Conservation (phyloP, 1,284 basidiomycete genomes). For the Exobasidium cylindrosporum region DNA sequence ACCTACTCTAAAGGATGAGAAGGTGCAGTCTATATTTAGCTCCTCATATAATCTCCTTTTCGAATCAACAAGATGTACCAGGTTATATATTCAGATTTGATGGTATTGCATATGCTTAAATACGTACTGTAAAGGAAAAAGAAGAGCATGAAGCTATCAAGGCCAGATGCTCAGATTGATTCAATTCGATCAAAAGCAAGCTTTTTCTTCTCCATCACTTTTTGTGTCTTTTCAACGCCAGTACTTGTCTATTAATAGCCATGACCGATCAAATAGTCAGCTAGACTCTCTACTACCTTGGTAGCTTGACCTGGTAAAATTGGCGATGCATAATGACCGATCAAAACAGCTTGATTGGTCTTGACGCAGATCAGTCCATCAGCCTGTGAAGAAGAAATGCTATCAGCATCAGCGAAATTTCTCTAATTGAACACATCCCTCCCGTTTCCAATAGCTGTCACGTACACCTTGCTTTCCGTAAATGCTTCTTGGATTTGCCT, state of each 20-base stretch:
- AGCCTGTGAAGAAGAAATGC: slow-evolving; percentile 59
- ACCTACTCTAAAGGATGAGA: no score
- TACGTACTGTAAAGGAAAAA: no score
- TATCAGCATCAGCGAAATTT: not conserved
- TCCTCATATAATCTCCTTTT: no score
- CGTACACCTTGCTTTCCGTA: slow-evolving; percentile 79
- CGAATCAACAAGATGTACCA: no score
- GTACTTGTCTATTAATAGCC: slow-evolving; percentile 31
- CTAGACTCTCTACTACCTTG: slow-evolving; percentile 65
- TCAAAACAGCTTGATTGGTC: slow-evolving; percentile 82
- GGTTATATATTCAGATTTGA: no score
- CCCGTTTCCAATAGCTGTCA: slow-evolving; percentile 6
- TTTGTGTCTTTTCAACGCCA: not conserved
- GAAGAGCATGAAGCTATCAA: no score
- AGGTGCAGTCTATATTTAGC: no score
- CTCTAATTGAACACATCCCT: not conserved
- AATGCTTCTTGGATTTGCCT: slow-evolving; percentile 65
- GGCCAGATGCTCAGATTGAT: no score
- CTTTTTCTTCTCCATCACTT: no score
- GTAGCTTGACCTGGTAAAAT: slow-evolving; percentile 68
- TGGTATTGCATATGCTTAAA: no score
- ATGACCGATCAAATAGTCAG: slow-evolving; percentile 47
- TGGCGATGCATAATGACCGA: slow-evolving; percentile 73
- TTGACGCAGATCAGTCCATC: slow-evolving; percentile 79
- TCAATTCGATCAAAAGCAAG: no score